Conservation (phyloP, 306 rosid genomes). For the Canavalia ensiformis region DNA sequence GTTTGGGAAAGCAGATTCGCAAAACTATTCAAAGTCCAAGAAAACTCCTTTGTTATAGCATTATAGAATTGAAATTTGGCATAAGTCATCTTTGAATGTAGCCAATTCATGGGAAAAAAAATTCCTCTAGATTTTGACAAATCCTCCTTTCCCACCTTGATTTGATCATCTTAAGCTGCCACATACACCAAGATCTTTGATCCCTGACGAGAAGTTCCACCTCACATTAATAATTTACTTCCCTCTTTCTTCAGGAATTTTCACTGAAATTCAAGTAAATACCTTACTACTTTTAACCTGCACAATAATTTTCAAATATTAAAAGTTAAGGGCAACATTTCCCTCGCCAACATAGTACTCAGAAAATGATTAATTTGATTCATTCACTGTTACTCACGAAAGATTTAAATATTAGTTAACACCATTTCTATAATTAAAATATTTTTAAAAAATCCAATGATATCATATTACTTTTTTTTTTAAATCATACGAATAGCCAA, state of each 20-base stretch:
- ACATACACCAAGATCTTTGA: slow-evolving; percentile 11
- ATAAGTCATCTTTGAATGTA: neutral
- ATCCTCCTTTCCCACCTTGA: neutral
- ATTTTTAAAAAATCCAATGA: neutral
- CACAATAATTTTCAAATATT: neutral
- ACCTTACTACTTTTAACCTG: neutral
- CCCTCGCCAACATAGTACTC: neutral
- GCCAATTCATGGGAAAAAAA: neutral
- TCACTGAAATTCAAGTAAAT: neutral
- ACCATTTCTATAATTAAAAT: neutral
- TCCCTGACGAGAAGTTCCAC: neutral
- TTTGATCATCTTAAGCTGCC: slow-evolving; percentile 12
- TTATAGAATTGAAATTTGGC: slow-evolving; percentile 10
- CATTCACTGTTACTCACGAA: neutral
- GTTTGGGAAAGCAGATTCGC: neutral
- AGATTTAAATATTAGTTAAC: neutral
- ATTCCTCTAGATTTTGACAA: neutral
- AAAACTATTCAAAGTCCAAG: neutral
- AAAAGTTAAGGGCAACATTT: slow-evolving; percentile 1
- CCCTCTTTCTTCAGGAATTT: neutral
- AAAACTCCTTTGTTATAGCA: neutral
- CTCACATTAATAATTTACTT: neutral
- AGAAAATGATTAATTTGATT: neutral
- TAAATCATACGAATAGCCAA: neutral
- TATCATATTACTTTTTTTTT: neutral